Evolutionary conservation across 371 early-diverging fungal species (phyloP).

Genomic region (Mucor sp.): DNA sequence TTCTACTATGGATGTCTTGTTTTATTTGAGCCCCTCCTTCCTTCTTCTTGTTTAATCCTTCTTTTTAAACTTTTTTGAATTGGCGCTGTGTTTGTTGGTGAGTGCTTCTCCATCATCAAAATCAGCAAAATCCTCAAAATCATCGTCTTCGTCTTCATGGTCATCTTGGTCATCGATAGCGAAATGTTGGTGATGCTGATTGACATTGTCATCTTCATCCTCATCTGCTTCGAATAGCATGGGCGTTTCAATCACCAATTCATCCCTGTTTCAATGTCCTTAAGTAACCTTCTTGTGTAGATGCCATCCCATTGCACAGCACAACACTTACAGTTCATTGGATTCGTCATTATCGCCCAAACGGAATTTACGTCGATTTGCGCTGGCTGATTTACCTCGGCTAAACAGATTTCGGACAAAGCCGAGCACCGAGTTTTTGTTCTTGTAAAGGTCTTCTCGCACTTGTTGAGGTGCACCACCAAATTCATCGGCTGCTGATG

Average conservation of each 20-base stretch:
- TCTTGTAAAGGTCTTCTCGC: slow-evolving; percentile 8
- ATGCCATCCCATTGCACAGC: no score
- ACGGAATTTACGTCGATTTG: slow-evolving; percentile 28
- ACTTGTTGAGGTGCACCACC: slow-evolving; percentile 24
- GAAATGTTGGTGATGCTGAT: slow-evolving; percentile 22
- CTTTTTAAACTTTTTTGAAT: slow-evolving; percentile 7
- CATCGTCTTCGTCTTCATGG: slow-evolving; percentile 25
- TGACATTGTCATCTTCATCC: slow-evolving; percentile 16
- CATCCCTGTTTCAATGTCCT: no score
- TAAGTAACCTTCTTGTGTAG: no score
- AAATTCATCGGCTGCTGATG: slow-evolving; percentile 19
- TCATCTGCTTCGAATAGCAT: slow-evolving; percentile 38
- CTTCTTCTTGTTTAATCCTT: not conserved
- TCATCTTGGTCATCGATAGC: slow-evolving; percentile 27
- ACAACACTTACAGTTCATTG: slow-evolving; percentile 46
- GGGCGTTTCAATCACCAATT: slow-evolving; percentile 48
- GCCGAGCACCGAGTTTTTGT: not conserved
- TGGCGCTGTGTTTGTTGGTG: not conserved
- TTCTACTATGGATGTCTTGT: no score
- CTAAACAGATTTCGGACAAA: slow-evolving; percentile 5
- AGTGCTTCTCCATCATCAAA: slow-evolving; percentile 34
- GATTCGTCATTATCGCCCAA: slow-evolving; percentile 46
- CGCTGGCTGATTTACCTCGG: not conserved
- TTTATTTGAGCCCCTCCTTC: no score
- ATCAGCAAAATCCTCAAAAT: slow-evolving; percentile 44